Evolutionary conservation across 148 eudicot genomes (phyloP).

Genomic region (Talinum fruticosum): DNA sequence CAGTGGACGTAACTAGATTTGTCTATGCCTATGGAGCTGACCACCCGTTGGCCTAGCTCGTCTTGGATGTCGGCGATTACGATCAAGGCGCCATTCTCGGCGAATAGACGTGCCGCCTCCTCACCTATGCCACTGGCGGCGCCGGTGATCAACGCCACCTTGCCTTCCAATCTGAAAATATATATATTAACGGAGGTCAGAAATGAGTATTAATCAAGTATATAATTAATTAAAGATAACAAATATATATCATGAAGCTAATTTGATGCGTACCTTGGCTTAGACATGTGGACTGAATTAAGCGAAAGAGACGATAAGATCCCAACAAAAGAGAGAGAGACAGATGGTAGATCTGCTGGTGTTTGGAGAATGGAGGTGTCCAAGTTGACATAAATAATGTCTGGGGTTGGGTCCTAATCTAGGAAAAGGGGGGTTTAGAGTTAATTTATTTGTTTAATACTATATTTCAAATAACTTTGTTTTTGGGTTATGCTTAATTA

Average conservation of each 20-base stretch:
- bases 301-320: not conserved
- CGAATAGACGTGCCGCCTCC: slow-evolving; percentile 43
- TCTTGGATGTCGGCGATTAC: slow-evolving; percentile 59
- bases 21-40: slow-evolving; percentile 25
- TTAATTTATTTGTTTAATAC: too few relatives aligned
- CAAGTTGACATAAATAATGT: not conserved
- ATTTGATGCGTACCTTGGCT: too few relatives aligned
- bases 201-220: not conserved
- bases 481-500: too few relatives aligned
- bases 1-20: slow-evolving; percentile 46
- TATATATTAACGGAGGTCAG: not conserved
- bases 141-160: slow-evolving; percentile 62
- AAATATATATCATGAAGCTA: not conserved
- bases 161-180: slow-evolving; percentile 41
- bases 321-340: not conserved
- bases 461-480: too few relatives aligned
- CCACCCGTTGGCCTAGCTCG: slow-evolving; percentile 37
- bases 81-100: slow-evolving; percentile 37
- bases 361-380: not conserved
- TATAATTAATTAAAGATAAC: not conserved
- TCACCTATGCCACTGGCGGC: slow-evolving; percentile 66
- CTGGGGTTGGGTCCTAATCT: not conserved
- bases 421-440: too few relatives aligned
- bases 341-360: not conserved
- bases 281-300: slow-evolving; percentile 1